A percentile compares a stretch with the other conserved stretches of the same genome.
These are phyloP conservation scores for Ormosia semicastrata DNA, from an alignment of 306 rosid genomes.

Conservation along the genomic window DNA sequence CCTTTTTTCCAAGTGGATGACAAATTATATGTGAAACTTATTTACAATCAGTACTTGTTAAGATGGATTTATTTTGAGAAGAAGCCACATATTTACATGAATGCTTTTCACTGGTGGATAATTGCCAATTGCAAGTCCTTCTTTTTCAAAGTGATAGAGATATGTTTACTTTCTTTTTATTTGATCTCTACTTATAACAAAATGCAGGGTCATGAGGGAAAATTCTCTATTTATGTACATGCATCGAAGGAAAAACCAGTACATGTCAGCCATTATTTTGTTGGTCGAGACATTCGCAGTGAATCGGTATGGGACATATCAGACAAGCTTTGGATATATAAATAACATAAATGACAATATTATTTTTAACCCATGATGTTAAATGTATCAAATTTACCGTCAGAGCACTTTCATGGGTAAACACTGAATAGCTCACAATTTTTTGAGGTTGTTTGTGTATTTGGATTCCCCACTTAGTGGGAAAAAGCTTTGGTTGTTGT, in stretches of 20 bases:
- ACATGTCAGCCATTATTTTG: constrained; percentile 75
- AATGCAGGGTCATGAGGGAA: constrained; percentile 85
- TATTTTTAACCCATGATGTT: not conserved
- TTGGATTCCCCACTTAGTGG: too few species aligned
- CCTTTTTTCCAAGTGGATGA: not conserved
- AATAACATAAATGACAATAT: not conserved
- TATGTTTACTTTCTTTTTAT: not conserved
- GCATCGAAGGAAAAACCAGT: constrained; percentile 74
- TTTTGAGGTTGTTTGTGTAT: not conserved
- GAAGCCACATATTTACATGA: not conserved
- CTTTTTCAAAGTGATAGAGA: constrained; percentile 5
- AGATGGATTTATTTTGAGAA: not conserved
- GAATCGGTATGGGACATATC: constrained; percentile 55
- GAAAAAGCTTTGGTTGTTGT: too few species aligned
- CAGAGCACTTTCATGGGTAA: not conserved
- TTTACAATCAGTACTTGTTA: not conserved
- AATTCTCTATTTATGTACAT: constrained; percentile 77
- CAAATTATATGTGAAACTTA: not conserved
- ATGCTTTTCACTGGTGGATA: constrained; percentile 2
- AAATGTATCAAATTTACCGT: not conserved
- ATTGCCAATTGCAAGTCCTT: constrained; percentile 10
- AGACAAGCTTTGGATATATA: constrained; percentile 17
- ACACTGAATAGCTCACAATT: not conserved
- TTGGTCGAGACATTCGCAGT: constrained; percentile 73
- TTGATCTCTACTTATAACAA: constrained; percentile 21